A percentile compares a stretch with the other conserved stretches of the same genome.
Conservation (phyloP, 139 green algal genomes). For the Chlorella sp. region DNA sequence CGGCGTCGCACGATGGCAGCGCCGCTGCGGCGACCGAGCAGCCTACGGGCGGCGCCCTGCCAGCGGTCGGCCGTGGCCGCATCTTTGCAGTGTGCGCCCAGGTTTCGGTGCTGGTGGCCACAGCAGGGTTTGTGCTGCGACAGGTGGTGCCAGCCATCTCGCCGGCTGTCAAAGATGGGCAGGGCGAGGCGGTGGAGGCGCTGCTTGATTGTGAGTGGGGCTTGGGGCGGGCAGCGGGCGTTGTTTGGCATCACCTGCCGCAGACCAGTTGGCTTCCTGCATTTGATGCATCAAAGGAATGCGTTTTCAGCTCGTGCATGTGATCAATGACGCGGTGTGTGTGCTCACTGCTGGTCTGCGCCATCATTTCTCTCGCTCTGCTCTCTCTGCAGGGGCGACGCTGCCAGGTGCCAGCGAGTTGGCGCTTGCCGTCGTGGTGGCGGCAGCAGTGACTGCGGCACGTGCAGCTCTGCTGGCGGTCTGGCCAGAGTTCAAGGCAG, state of each 20-base stretch:
- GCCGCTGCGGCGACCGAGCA: neutral
- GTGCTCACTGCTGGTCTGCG: neutral
- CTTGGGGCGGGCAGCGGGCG: neutral
- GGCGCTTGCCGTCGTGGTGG: slow-evolving; percentile 25
- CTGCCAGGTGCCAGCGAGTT: slow-evolving; percentile 10
- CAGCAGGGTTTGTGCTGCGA: slow-evolving; percentile 10
- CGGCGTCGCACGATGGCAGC: neutral
- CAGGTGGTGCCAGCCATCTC: slow-evolving; percentile 29
- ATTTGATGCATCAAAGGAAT: no score
- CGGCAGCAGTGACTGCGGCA: slow-evolving; percentile 63
- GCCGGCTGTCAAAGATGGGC: slow-evolving; percentile 7
- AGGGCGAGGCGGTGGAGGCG: neutral
- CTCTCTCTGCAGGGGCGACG: neutral
- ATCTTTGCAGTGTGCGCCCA: slow-evolving; percentile 27
- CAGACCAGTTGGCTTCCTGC: no score
- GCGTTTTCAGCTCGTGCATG: no score
- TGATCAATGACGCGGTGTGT: no score
- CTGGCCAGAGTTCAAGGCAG: slow-evolving; percentile 69
- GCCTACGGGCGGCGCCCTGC: neutral
- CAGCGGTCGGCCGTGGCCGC: slow-evolving; percentile 7
- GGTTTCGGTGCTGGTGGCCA: slow-evolving; percentile 28
- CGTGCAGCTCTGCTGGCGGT: slow-evolving; percentile 57
- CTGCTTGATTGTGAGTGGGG: slow-evolving; percentile 30
- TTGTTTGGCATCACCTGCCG: no score
- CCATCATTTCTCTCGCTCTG: neutral